Conservation (phyloP, 140 eudicot species). For the Cichorium intybus region DNA sequence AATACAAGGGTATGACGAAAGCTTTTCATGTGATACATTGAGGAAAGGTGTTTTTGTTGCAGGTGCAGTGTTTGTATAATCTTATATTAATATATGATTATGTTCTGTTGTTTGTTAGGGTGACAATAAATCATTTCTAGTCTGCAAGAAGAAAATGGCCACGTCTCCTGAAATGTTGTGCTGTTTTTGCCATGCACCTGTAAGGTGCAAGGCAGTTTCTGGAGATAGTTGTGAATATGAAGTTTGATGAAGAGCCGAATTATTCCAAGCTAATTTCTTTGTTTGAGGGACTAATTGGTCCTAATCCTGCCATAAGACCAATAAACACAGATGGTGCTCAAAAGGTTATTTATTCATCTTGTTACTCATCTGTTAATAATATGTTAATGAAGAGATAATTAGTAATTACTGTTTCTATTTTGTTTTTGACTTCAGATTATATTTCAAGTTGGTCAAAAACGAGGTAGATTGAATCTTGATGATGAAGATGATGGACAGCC, state of each 20-base stretch:
- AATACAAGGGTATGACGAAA: conserved; percentile 74
- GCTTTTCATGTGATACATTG: conserved; percentile 81
- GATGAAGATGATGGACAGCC: too few relatives aligned
- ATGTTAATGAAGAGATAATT: background rate
- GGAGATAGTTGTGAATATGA: conserved; percentile 90
- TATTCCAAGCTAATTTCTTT: conserved; percentile 91
- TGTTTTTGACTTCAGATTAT: conserved; percentile 64
- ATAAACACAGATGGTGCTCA: conserved; percentile 99
- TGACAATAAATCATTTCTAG: too few relatives aligned
- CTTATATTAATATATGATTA: too few relatives aligned
- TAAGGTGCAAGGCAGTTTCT: conserved; percentile 63
- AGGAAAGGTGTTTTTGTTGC: conserved; percentile 92
- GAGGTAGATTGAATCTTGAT: conserved; percentile 77
- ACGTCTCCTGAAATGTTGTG: too few relatives aligned
- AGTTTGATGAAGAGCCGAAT: conserved; percentile 97
- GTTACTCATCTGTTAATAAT: conserved; percentile 9
- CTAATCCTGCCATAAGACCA: conserved; percentile 95
- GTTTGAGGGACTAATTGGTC: conserved; percentile 83
- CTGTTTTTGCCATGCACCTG: too few relatives aligned
- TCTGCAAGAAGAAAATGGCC: too few relatives aligned
- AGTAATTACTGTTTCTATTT: background rate
- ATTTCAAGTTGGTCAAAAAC: conserved; percentile 88
- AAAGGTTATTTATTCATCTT: conserved; percentile 54
- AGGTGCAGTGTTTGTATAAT: conserved; percentile 95
- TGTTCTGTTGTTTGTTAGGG: too few relatives aligned